phyloP scores from a whole-genome alignment of 106 monocot species.

The Dioscorea dumetorum region DNA sequence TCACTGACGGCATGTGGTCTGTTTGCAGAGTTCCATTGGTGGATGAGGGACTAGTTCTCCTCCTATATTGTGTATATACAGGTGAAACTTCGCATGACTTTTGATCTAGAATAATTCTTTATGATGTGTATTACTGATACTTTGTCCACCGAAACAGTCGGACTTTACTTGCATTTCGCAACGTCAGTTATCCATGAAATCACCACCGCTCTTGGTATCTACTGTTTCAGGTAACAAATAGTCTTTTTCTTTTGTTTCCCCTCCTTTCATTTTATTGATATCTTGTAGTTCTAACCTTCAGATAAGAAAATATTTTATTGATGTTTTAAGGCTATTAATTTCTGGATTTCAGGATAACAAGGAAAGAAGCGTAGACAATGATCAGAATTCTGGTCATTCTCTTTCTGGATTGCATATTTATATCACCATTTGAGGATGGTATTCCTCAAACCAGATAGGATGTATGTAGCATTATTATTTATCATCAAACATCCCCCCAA shows the following conservation, averaged over 20 bases:
- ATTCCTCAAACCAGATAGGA: too few species aligned
- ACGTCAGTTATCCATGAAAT: conserved; percentile 86
- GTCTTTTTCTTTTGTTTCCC: background rate
- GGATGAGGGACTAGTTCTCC: conserved; percentile 66
- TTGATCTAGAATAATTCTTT: background rate
- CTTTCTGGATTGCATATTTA: too few species aligned
- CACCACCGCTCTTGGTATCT: conserved; percentile 77
- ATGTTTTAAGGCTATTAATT: too few species aligned
- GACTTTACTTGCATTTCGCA: conserved; percentile 81
- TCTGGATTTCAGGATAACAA: background rate
- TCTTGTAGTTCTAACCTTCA: too few species aligned
- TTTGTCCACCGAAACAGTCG: conserved; percentile 33
- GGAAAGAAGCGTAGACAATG: background rate
- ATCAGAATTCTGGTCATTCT: background rate
- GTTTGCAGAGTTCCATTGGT: conserved; percentile 58
- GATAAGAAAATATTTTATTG: too few species aligned
- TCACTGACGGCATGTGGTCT: background rate
- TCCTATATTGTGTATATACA: conserved; percentile 65
- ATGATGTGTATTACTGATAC: background rate
- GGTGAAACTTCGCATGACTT: conserved; percentile 20
- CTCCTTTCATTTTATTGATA: too few species aligned
- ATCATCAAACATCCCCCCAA: too few species aligned
- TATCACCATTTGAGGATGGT: too few species aligned
- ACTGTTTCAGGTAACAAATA: conserved; percentile 76
- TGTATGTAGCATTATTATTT: too few species aligned